phyloP scores from a whole-genome alignment of 2,329 filamentous ascomycete species.

The Salinomyces thailandicus region DNA sequence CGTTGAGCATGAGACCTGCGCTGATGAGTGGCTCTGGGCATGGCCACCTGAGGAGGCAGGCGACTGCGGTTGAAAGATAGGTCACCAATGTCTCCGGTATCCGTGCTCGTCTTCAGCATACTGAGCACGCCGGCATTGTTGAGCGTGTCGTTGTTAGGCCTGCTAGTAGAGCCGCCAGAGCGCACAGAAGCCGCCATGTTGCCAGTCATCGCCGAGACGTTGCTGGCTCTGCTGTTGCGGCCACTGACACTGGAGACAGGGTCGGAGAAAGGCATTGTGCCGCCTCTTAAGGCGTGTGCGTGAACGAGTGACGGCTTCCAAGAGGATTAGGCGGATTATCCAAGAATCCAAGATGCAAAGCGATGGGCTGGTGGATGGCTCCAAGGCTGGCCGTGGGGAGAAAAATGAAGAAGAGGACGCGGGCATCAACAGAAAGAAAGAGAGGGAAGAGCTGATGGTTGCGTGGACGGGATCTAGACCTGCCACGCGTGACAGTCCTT shows the following conservation, averaged over 20 bases:
- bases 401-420: slow-evolving; percentile 2
- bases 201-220: slow-evolving; percentile 30
- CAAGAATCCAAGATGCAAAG: slow-evolving; percentile 15
- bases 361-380: slow-evolving; percentile 2
- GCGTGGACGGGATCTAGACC: slow-evolving; percentile 4
- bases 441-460: slow-evolving; percentile 1
- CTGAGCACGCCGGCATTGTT: slow-evolving; percentile 35
- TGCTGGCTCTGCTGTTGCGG: slow-evolving; percentile 38
- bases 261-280: slow-evolving; percentile 36
- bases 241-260: slow-evolving; percentile 36
- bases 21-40: slow-evolving; percentile 27
- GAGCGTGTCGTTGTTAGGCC: slow-evolving; percentile 18
- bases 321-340: slow-evolving; percentile 18
- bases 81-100: slow-evolving; percentile 36
- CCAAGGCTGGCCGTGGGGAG: background rate
- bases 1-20: slow-evolving; percentile 27
- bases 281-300: slow-evolving; percentile 20
- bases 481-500: slow-evolving; percentile 5
- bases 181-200: slow-evolving; percentile 17
- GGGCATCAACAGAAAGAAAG: slow-evolving; percentile 1
- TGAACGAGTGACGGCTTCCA: slow-evolving; percentile 13
- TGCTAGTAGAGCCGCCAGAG: slow-evolving; percentile 20
- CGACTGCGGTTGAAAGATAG: slow-evolving; percentile 30
- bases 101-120: slow-evolving; percentile 42
- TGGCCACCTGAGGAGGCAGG: slow-evolving; percentile 22